phyloP scores from a whole-genome alignment of 768 basidiomycete genomes.

The Rhodotorula graminis region DNA sequence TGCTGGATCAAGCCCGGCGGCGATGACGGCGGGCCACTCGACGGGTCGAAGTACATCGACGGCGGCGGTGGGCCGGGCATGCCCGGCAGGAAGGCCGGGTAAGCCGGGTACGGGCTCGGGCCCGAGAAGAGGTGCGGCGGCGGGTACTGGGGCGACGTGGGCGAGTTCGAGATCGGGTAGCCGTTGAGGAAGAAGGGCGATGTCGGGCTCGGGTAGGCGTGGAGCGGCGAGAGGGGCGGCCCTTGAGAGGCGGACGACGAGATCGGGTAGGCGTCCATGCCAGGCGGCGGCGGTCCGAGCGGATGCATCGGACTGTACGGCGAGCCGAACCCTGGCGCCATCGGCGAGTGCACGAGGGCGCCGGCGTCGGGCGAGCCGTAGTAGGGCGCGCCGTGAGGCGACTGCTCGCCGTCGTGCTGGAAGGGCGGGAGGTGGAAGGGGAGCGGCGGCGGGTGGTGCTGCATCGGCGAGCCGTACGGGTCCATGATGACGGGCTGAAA shows the following conservation, averaged over 20 bases:
- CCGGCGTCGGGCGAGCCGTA: not conserved
- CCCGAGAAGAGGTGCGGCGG: not conserved
- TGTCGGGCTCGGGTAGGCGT: not conserved
- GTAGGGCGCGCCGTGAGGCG: not conserved
- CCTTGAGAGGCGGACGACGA: not conserved
- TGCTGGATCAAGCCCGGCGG: no score
- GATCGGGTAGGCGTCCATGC: conserved; percentile 7
- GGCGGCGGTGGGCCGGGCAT: not conserved
- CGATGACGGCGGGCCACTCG: no score
- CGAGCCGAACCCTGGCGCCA: no score
- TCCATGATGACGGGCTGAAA: not conserved
- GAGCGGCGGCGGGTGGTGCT: not conserved
- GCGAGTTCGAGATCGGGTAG: not conserved
- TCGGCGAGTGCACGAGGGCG: not conserved
- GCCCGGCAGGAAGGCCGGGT: not conserved
- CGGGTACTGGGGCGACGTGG: not conserved
- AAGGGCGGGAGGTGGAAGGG: not conserved
- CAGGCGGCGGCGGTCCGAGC: not conserved
- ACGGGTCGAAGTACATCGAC: not conserved
- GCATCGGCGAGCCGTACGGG: not conserved
- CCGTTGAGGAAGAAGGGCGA: not conserved
- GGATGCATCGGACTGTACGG: not conserved
- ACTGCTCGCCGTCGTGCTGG: not conserved
- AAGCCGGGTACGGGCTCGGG: not conserved
- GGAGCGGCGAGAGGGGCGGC: not conserved